Evolutionary conservation across 2,329 filamentous ascomycete species (phyloP), one percentile per base, ranked within the genome.

Genomic region (Periglandula ipomoeae): DNA sequence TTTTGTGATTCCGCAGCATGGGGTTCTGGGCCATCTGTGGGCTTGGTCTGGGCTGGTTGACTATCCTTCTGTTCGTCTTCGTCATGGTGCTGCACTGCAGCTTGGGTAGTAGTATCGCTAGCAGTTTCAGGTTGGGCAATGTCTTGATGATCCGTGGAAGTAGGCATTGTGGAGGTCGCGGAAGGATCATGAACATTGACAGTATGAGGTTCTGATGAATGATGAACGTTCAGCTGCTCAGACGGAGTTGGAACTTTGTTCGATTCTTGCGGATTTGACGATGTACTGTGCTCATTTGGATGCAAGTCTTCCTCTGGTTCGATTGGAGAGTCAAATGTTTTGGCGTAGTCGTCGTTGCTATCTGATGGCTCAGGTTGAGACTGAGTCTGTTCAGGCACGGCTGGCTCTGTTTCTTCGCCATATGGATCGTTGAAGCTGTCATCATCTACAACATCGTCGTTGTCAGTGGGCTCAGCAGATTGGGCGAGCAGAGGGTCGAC

Each of bases 361-460:
- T 63, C 60, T 47, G 56, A 53, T 19, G 60, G 42, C 30, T 66
- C 60, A 45, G 61, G 60, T 49, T 58, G 62, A 40, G 54, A 58
- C 49, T 61, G 60, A 48, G 56, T 53, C 17, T 48, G 27, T 15
- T 41, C 22, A 24, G 48, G 10, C 13, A 24, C n/a, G 40, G 55
- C 53, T 39, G 53, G 51, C 30, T 65, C 62, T 46, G 63, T 54
- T 50, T 68, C 63, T 44, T 71, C 68, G 59, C 62, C 67, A 59
- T 76, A 76, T 24, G 67, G 65, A 55, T 73, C 70, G 61, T 72
- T 69, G 56, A 74, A 63, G 60, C 71, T 73, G 62, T 71, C 72
- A 59, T 71, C 67, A 61, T 72, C 68, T 65, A 65, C 63, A 52
- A 66, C 58, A 58, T 65, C 64, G 53, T 61, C 59, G 58, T 65